Evolutionary conservation across 139 green algal genomes (phyloP).

Genomic region (Picochlorum sp.): DNA sequence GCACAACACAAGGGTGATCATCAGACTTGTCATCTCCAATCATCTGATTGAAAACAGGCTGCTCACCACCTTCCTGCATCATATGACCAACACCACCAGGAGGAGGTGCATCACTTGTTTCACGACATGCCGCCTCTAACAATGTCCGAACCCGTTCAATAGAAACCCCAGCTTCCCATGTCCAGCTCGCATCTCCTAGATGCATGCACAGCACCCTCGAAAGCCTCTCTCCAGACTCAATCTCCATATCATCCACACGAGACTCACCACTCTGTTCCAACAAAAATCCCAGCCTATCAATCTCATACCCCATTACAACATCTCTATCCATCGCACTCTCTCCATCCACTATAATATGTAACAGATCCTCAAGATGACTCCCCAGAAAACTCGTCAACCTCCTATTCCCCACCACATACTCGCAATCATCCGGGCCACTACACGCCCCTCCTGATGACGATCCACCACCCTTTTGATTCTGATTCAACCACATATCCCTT

Average conservation of each 20-base stretch:
- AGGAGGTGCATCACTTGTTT: no score
- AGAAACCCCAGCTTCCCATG: no score
- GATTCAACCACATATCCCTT: slow-evolving; percentile 1
- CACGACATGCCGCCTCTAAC: no score
- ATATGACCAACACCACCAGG: no score
- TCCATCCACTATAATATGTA: slow-evolving; percentile 22
- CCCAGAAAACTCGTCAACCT: slow-evolving; percentile 33
- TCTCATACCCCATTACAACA: slow-evolving; percentile 40
- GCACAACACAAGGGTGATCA: slow-evolving; percentile 21
- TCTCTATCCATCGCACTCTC: slow-evolving; percentile 8
- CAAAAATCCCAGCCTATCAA: slow-evolving; percentile 60
- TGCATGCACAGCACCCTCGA: no score
- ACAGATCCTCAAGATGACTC: slow-evolving; percentile 20
- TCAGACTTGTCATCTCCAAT: background rate
- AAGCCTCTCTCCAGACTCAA: background rate
- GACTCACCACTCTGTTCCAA: slow-evolving; percentile 15
- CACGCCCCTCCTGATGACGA: no score
- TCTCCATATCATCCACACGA: background rate
- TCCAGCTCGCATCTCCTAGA: no score
- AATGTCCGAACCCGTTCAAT: no score
- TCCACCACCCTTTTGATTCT: background rate
- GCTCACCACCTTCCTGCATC: background rate
- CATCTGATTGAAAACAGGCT: background rate
- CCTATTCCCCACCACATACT: no score
- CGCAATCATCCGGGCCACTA: no score